A percentile compares a stretch with the other conserved stretches of the same genome.
Conservation (phyloP, 768 basidiomycete genomes). For the Symmetrospora coprosmae region DNA sequence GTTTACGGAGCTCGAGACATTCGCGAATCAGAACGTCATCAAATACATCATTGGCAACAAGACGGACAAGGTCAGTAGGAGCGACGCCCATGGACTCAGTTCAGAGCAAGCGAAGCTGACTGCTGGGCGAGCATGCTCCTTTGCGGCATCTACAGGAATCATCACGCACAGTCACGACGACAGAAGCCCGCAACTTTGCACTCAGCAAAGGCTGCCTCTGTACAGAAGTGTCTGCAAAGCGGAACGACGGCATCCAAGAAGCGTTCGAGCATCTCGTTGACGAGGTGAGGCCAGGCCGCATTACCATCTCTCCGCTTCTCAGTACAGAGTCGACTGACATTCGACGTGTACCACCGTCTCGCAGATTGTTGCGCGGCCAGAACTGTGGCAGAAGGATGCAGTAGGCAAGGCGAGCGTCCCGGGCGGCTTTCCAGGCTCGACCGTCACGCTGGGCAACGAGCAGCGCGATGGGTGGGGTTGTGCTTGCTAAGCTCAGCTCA, state of each 20-base stretch:
- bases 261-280: slow-evolving; percentile 14
- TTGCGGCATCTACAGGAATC: slow-evolving; percentile 14
- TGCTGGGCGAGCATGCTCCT: no score
- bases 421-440: slow-evolving; percentile 15
- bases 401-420: background rate
- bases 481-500: no score
- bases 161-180: slow-evolving; percentile 5
- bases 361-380: slow-evolving; percentile 15
- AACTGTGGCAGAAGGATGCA: slow-evolving; percentile 8
- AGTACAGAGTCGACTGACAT: background rate
- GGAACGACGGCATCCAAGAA: slow-evolving; percentile 13
- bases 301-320: background rate
- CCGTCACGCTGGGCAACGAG: background rate
- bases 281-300: background rate
- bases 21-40: slow-evolving; percentile 48
- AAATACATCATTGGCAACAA: slow-evolving; percentile 88
- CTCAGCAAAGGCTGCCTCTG: slow-evolving; percentile 4
- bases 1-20: slow-evolving; percentile 81
- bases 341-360: background rate
- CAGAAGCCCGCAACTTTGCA: slow-evolving; percentile 6
- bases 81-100: background rate
- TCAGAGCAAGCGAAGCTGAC: background rate
- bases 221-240: slow-evolving; percentile 11
- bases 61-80: slow-evolving; percentile 56
- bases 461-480: background rate